Conservation (phyloP, 179 eudicot genomes). For the Spinacia oleracea region DNA sequence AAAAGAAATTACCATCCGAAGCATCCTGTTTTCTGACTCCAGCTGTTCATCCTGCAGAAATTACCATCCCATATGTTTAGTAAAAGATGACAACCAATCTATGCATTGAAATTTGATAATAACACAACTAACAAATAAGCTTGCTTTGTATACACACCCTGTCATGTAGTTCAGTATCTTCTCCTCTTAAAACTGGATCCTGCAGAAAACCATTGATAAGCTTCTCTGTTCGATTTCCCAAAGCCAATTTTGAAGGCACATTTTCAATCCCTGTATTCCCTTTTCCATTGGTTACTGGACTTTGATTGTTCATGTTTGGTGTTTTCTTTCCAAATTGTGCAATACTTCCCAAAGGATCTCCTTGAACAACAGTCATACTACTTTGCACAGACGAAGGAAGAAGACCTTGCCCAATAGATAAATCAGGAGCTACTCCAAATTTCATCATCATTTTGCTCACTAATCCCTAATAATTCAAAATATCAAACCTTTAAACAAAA, state of each 20-base stretch:
- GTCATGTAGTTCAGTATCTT: conserved; percentile 30
- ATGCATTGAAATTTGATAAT: too few relatives aligned
- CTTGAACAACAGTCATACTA: conserved; percentile 35
- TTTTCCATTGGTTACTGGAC: conserved; percentile 29
- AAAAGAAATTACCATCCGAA: conserved; percentile 64
- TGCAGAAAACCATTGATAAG: conserved; percentile 60
- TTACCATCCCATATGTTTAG: conserved; percentile 17
- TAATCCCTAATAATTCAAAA: conserved; percentile 51
- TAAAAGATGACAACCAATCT: too few relatives aligned
- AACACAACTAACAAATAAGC: not conserved
- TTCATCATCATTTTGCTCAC: conserved; percentile 58
- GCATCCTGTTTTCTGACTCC: conserved; percentile 66
- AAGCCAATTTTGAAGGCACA: conserved; percentile 36
- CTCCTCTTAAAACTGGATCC: conserved; percentile 58
- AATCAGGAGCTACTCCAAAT: conserved; percentile 57
- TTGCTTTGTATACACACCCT: conserved; percentile 38
- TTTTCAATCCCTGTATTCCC: conserved; percentile 28
- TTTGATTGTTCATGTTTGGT: conserved; percentile 33
- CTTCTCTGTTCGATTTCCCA: conserved; percentile 59
- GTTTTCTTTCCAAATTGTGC: conserved; percentile 40
- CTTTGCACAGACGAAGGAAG: conserved; percentile 68
- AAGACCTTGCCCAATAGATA: conserved; percentile 55
- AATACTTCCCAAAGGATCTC: conserved; percentile 48
- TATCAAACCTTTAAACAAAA: conserved; percentile 14
- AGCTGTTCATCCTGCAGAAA: conserved; percentile 58